Percentiles rank a stretch among this genome's conserved stretches.
Conservation (phyloP, 441 rosid genomes). For the Hypseocharis bilobata region DNA sequence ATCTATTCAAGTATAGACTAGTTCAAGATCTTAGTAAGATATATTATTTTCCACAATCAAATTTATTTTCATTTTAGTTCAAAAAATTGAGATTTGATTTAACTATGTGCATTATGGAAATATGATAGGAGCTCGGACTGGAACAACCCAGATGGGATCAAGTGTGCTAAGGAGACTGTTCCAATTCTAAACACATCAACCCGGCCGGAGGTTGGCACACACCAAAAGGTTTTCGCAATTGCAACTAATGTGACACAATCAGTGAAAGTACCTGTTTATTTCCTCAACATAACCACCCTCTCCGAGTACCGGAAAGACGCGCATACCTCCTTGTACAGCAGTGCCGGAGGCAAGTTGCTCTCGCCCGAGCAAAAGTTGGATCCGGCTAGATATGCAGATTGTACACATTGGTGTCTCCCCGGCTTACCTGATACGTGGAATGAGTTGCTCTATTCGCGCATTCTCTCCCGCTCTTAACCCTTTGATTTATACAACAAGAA, state of each 20-base stretch:
- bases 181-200: constrained; percentile 26
- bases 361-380: constrained; percentile 28
- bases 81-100: too few species aligned
- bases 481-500: too few species aligned
- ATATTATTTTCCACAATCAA: too few species aligned
- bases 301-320: constrained; percentile 44
- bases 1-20: too few species aligned
- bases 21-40: too few species aligned
- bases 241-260: constrained; percentile 26
- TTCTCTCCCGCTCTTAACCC: constrained; percentile 24
- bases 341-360: constrained; percentile 24
- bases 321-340: constrained; percentile 35
- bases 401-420: constrained; percentile 58
- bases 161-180: constrained; percentile 31
- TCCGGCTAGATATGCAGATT: constrained; percentile 35
- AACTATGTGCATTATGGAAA: neutral
- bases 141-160: constrained; percentile 28
- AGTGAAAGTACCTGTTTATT: constrained; percentile 26
- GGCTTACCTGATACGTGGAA: constrained; percentile 61
- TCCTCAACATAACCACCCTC: constrained; percentile 33
- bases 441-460: constrained; percentile 37
- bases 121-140: constrained; percentile 32
- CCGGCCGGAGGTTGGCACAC: constrained; percentile 26
- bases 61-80: too few species aligned
- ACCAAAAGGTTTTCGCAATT: constrained; percentile 17